Percentiles rank a stretch among this genome's conserved stretches.
phyloP scores from a whole-genome alignment of 2,329 filamentous ascomycete genomes.

The Aureobasidium melanogenum region DNA sequence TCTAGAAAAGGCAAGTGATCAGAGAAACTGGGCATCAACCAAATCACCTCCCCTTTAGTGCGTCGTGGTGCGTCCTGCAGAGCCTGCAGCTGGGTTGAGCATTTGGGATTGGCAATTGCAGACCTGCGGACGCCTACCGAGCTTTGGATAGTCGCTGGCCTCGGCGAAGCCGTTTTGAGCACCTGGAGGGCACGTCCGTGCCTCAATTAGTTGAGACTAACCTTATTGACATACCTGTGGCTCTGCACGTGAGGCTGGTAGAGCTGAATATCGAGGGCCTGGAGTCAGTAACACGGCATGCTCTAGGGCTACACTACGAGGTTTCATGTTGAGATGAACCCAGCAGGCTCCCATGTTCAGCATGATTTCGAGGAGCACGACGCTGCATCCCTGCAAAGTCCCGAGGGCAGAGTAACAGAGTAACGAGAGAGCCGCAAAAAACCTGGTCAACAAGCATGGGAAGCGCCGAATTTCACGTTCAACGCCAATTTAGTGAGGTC shows the following conservation, averaged over 20 bases:
- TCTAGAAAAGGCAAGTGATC: neutral
- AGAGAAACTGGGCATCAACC: neutral
- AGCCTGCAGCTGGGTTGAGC: conserved; percentile 3
- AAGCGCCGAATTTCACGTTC: neutral
- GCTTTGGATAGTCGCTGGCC: neutral
- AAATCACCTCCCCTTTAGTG: neutral
- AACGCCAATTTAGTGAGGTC: neutral
- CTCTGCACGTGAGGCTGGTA: neutral
- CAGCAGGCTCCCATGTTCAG: too few relatives aligned
- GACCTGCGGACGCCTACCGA: neutral
- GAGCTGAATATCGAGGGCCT: neutral
- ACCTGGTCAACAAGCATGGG: neutral
- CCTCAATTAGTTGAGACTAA: neutral
- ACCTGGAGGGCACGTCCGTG: neutral
- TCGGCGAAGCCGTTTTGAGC: neutral
- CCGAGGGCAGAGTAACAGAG: neutral
- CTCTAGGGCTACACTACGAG: neutral
- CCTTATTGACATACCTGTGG: neutral
- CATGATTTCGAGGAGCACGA: neutral
- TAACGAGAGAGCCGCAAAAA: neutral
- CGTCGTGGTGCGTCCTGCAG: conserved; percentile 3
- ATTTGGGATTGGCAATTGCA: neutral
- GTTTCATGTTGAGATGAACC: neutral
- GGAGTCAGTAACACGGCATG: conserved; percentile 2
- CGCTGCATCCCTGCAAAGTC: neutral